Evolutionary conservation across 768 basidiomycete species (phyloP).

Genomic region (Dacryopinax spathularia): DNA sequence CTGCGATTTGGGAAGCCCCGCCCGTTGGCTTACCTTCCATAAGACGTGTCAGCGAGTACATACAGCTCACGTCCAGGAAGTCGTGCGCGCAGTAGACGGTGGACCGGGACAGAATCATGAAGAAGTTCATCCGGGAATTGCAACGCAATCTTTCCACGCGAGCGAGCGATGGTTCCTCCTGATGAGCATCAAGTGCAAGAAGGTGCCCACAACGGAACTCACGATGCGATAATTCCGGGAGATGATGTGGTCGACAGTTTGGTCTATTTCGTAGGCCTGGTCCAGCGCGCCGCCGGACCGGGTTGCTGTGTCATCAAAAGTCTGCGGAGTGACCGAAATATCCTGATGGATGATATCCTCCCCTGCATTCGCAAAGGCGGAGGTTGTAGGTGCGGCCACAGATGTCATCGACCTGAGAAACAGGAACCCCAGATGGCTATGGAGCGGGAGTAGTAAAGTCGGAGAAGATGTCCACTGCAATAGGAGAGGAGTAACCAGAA

Average conservation of each 20-base stretch:
- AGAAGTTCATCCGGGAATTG: slow-evolving; percentile 95
- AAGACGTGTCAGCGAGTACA: slow-evolving; percentile 93
- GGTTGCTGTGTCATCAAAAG: slow-evolving; percentile 45
- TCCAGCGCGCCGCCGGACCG: slow-evolving; percentile 32
- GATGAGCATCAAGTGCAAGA: background rate
- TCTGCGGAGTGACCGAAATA: slow-evolving; percentile 31
- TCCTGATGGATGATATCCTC: background rate
- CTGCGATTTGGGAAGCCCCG: background rate
- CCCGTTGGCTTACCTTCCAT: slow-evolving; percentile 57
- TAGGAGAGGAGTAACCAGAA: background rate
- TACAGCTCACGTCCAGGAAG: slow-evolving; percentile 49
- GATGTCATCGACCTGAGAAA: background rate
- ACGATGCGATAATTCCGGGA: background rate
- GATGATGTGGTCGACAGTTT: slow-evolving; percentile 3
- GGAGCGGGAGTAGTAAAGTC: no score
- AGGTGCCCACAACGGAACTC: background rate
- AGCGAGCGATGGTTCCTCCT: background rate
- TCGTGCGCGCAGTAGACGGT: slow-evolving; percentile 43
- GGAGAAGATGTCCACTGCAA: background rate
- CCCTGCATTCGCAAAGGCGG: background rate
- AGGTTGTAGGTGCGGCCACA: background rate
- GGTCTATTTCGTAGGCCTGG: background rate
- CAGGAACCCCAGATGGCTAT: background rate
- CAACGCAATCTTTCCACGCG: slow-evolving; percentile 50
- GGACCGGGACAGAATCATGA: slow-evolving; percentile 73